A percentile compares a stretch with the other conserved stretches of the same genome.
phyloP scores from a whole-genome alignment of 78 protist species.

The Tieghemostelium lacteum region DNA sequence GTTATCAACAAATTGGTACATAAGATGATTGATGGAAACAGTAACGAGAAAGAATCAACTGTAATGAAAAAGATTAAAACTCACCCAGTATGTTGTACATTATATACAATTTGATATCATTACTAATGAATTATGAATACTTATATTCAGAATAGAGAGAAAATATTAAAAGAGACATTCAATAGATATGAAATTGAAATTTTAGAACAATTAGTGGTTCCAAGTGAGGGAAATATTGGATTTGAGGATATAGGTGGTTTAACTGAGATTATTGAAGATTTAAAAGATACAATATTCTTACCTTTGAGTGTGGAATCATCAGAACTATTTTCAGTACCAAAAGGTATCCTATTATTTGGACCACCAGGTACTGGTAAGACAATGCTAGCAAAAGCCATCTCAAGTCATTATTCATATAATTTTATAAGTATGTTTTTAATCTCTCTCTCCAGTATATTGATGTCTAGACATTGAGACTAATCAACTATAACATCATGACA shows the following conservation, averaged over 20 bases:
- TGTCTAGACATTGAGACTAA: background rate
- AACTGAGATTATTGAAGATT: conserved; percentile 19
- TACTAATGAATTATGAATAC: no score
- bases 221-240: background rate
- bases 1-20: no score
- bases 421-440: conserved; percentile 2
- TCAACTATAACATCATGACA: no score
- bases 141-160: background rate
- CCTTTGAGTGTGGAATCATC: background rate
- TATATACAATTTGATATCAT: no score
- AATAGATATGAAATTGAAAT: background rate
- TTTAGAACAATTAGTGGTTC: background rate
- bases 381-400: conserved; percentile 31
- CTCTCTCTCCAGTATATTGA: no score
- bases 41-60: no score
- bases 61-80: no score
- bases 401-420: background rate
- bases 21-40: no score
- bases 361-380: conserved; percentile 54
- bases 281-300: conserved; percentile 14
- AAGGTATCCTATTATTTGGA: conserved; percentile 15
- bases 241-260: conserved; percentile 37
- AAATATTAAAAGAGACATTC: no score
- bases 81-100: no score
- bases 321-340: conserved; percentile 3